Percentiles rank a stretch among this genome's conserved stretches.
phyloP scores from a whole-genome alignment of 2,329 filamentous ascomycete genomes.

The Waltergamsia citrina region DNA sequence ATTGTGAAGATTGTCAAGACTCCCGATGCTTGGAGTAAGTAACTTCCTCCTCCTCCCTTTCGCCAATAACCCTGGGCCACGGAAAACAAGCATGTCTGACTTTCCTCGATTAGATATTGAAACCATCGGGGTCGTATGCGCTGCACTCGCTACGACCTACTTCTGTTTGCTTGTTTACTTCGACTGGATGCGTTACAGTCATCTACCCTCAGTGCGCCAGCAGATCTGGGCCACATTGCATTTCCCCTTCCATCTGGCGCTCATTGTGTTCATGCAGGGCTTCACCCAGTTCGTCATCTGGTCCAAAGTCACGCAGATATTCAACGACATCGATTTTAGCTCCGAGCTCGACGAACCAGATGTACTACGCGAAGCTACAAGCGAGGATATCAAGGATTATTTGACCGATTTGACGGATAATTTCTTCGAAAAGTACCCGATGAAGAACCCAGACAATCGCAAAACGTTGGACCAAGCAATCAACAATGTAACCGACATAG shows the following conservation, averaged over 20 bases:
- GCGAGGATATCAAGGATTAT: slow-evolving; percentile 3
- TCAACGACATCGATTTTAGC: slow-evolving; percentile 10
- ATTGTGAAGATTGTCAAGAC: slow-evolving; percentile 40
- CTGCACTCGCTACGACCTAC: slow-evolving; percentile 30
- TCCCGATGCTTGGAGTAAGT: slow-evolving; percentile 28
- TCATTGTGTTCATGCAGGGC: slow-evolving; percentile 56
- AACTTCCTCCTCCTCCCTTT: neutral
- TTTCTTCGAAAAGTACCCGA: no score
- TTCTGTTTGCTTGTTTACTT: slow-evolving; percentile 40
- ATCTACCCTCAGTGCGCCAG: slow-evolving; percentile 46
- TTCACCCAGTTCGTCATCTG: slow-evolving; percentile 45
- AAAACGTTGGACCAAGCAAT: no score
- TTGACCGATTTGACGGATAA: no score
- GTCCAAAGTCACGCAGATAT: slow-evolving; percentile 26
- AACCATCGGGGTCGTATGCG: slow-evolving; percentile 29
- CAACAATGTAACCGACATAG: no score
- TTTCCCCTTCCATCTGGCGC: slow-evolving; percentile 53
- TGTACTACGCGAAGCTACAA: slow-evolving; percentile 10
- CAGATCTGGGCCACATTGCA: slow-evolving; percentile 49
- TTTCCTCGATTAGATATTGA: slow-evolving; percentile 15
- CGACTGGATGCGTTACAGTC: slow-evolving; percentile 55
- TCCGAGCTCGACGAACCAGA: slow-evolving; percentile 7
- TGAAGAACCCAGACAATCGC: no score
- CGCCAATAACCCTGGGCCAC: neutral
- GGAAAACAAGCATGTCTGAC: neutral